These are phyloP conservation scores for Colletotrichum acutatum DNA, from an alignment of 2,329 filamentous ascomycete genomes.

Conservation along the genomic window DNA sequence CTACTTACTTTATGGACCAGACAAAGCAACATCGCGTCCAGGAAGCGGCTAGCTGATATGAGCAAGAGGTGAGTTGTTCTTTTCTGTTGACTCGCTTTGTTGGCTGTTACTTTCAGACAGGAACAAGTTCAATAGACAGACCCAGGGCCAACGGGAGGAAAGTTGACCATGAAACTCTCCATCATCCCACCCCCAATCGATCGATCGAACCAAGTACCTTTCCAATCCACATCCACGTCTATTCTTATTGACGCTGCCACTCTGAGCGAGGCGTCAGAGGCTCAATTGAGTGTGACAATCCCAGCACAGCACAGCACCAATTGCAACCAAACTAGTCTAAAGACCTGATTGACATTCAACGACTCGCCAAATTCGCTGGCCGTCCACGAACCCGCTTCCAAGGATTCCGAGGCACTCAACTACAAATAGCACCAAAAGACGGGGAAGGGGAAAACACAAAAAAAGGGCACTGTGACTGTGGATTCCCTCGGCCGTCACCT, in stretches of 20 bases:
- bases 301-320: neutral
- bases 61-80: conserved; percentile 18
- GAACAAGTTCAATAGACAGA: no score
- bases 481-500: conserved; percentile 30
- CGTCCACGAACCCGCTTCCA: conserved; percentile 18
- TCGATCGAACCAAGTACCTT: conserved; percentile 20
- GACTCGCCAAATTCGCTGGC: neutral
- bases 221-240: neutral
- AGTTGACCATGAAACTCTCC: conserved; percentile 1
- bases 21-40: conserved; percentile 7
- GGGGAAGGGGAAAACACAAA: conserved; percentile 6
- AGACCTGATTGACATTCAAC: neutral
- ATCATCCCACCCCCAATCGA: conserved; percentile 25
- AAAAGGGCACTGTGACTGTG: conserved; percentile 20
- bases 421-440: conserved; percentile 32
- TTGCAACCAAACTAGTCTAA: neutral
- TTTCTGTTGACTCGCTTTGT: conserved; percentile 14
- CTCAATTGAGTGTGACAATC: conserved; percentile 4
- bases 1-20: conserved; percentile 1
- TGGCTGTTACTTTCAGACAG: neutral
- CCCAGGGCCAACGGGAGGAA: neutral
- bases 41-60: conserved; percentile 12
- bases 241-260: neutral
- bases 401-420: conserved; percentile 10
- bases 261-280: neutral